Conservation (phyloP, 2,329 filamentous ascomycete genomes). For the Epichloe hybrida region DNA sequence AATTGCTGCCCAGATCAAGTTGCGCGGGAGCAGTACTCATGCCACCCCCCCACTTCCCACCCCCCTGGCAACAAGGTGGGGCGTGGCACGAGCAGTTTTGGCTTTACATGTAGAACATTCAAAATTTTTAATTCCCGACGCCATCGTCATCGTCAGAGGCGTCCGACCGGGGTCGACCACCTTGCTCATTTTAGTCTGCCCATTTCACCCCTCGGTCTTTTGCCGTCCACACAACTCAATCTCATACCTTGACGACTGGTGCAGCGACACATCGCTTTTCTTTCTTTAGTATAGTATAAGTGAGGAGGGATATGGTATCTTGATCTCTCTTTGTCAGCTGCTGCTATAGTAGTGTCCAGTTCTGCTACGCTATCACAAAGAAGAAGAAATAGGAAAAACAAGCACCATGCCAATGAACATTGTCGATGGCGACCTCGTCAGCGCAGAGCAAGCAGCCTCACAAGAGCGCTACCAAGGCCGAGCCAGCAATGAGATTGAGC, state of each 20-base stretch:
- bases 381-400: neutral
- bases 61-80: no score
- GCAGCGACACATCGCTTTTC: no score
- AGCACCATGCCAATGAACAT: slow-evolving; percentile 30
- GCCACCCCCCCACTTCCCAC: no score
- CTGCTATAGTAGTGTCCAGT: no score
- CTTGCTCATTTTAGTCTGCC: neutral
- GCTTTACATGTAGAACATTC: no score
- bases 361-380: neutral
- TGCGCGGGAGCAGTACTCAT: no score
- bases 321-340: no score
- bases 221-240: neutral
- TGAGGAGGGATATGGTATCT: no score
- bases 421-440: slow-evolving; percentile 39
- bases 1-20: no score
- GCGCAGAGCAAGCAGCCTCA: slow-evolving; percentile 41
- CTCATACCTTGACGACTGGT: no score
- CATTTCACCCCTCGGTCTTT: neutral
- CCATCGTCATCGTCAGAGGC: neutral
- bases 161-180: neutral
- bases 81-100: no score
- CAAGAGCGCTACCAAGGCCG: slow-evolving; percentile 25
- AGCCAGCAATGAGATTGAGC: slow-evolving; percentile 43
- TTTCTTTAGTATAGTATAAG: neutral
- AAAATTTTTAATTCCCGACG: neutral